Base-by-base conservation (phyloP, 1,284 basidiomycete genomes). In the Mixia osmundae region DNA sequence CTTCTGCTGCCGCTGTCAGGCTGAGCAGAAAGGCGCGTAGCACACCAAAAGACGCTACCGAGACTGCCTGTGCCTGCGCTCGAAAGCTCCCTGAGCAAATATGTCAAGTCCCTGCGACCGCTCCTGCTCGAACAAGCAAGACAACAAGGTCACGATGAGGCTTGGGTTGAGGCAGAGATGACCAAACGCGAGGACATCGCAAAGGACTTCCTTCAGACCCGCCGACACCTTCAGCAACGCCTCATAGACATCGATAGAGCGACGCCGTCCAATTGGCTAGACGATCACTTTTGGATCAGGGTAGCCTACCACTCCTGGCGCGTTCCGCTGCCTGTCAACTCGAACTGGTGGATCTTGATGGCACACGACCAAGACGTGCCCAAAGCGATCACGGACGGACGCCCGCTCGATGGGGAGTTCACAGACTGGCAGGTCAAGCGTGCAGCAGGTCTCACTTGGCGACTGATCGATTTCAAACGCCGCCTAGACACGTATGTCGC, bases 331-430 rank as follows among this genome's bases (percentile, higher is more conserved):
- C 63, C 82, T 40, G 60, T 97, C 50, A 79, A 95, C 58, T 89
- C 83, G 7, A 94, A 95, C 53, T 95, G 87, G 87, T 95, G 87
- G 87, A 63, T 94, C 30, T 65, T 80, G n/a, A 78, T 87, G 53
- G 55, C 57, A 25, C 55, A 62, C 30, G 66, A 69, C 51, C 48
- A 56, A 11, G 52, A 50, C 40, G 60, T 65, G 36, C 61, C 64
- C 40, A 5, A 45, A 40, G 32, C 42, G 40, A 16, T 51, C 26
- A 35, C 48, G 38, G 38, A 32, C 12, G 33, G 40, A 11, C 35
- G 42, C 5, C 44, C 44, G 3, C 16, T 46, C 39, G 37, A 42
- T 18, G 40, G 54, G 48, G 46, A 49, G 28, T 67, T 74, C 38
- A 75, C 70, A 0, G 61, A 68, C 11, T 87, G 79, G 78, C 87